Percentiles rank a stretch among this genome's conserved stretches.
Conservation (phyloP, 2,329 filamentous ascomycete species). For the Cladobotryum mycophilum region DNA sequence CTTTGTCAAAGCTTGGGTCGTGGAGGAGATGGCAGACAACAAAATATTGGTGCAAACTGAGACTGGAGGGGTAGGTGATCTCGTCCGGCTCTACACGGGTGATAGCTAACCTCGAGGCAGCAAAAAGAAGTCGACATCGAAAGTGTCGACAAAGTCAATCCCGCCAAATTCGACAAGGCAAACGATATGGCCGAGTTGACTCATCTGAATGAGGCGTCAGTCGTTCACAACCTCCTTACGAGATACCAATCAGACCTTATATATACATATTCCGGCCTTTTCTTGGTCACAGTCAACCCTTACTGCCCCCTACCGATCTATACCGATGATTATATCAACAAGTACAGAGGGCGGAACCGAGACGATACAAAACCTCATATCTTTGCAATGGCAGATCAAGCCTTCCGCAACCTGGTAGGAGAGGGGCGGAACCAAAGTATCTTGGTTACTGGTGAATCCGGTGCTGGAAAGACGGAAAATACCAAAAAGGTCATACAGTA, state of each 20-base stretch:
- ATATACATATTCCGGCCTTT: conserved; percentile 95
- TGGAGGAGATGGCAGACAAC: conserved; percentile 68
- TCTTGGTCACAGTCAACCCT: conserved; percentile 94
- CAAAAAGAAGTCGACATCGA: conserved; percentile 83
- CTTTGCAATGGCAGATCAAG: conserved; percentile 94
- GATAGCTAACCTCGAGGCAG: conserved; percentile 35
- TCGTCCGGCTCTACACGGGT: not conserved
- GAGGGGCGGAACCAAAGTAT: conserved; percentile 97
- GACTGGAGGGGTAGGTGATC: conserved; percentile 67
- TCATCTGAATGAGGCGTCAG: conserved; percentile 94
- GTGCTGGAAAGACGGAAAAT: conserved; percentile 97
- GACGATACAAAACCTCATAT: conserved; percentile 98
- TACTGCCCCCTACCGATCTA: conserved; percentile 95
- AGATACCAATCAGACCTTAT: conserved; percentile 94
- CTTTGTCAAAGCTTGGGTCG: conserved; percentile 87
- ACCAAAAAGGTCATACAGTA: conserved; percentile 99
- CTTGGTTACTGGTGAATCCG: conserved; percentile 93
- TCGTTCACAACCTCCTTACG: conserved; percentile 94
- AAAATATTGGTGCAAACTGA: conserved; percentile 84
- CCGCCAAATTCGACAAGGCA: conserved; percentile 98
- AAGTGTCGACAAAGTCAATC: conserved; percentile 96
- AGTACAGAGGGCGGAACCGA: conserved; percentile 86
- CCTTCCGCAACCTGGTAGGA: conserved; percentile 90
- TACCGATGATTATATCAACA: conserved; percentile 92
- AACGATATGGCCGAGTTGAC: conserved; percentile 99